Evolutionary conservation across 208 protist species (phyloP).

Genomic region (Polymyxa betae): DNA sequence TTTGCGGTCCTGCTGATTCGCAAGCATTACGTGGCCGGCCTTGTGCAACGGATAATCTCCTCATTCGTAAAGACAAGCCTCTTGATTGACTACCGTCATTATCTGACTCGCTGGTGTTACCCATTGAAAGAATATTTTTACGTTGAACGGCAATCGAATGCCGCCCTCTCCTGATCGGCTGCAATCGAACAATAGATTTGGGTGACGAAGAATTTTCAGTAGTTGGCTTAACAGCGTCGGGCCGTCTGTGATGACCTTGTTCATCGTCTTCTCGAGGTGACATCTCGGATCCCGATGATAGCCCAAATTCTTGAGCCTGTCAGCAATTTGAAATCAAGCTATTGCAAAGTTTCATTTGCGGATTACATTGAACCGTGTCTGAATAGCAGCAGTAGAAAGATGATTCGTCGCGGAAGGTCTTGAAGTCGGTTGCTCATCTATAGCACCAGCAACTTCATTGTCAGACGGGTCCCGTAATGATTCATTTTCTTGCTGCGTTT

Average conservation of each 20-base stretch:
- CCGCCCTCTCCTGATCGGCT: no score
- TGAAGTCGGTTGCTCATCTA: background rate
- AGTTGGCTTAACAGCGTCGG: background rate
- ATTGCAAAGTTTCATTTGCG: background rate
- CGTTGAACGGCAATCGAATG: background rate
- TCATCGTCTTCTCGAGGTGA: background rate
- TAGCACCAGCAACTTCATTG: background rate
- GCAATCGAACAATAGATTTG: background rate
- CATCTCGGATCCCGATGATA: background rate
- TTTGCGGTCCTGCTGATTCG: no score
- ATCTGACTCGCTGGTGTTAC: background rate
- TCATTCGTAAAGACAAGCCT: no score
- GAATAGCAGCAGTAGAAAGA: background rate
- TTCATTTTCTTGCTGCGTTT: background rate
- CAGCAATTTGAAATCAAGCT: background rate
- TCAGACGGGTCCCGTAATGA: background rate
- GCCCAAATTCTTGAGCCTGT: background rate
- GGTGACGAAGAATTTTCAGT: background rate
- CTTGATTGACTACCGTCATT: background rate
- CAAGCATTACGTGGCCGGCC: no score
- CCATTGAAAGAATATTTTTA: background rate
- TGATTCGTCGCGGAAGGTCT: background rate
- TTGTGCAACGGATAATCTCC: no score
- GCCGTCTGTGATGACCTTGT: background rate
- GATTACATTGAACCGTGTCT: background rate